A percentile compares a stretch with the other conserved stretches of the same genome.
Conservation (phyloP, 768 basidiomycete species). For the Podaxis sp. region DNA sequence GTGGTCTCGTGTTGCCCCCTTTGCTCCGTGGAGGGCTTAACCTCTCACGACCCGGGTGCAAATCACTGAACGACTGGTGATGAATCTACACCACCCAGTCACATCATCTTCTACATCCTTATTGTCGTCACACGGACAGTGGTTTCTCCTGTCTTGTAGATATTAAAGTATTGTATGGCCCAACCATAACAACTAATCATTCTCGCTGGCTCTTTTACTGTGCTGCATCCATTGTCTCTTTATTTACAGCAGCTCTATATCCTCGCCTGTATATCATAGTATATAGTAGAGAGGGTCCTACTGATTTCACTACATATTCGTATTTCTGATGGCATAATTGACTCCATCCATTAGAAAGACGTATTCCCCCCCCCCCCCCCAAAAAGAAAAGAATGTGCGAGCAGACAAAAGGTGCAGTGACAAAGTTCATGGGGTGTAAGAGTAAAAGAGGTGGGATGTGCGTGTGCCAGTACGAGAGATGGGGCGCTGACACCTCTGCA, state of each 20-base stretch:
- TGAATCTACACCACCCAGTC: not conserved
- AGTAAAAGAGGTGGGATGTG: no score
- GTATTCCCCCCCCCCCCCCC: not conserved
- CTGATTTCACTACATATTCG: not conserved
- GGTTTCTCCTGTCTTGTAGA: no score
- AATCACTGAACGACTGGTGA: slow-evolving; percentile 72
- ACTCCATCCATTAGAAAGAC: not conserved
- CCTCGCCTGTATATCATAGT: not conserved
- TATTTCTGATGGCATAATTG: not conserved
- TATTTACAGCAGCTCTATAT: not conserved
- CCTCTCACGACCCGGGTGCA: slow-evolving; percentile 64
- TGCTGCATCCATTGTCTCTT: not conserved
- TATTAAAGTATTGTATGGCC: no score
- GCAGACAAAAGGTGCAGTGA: not conserved
- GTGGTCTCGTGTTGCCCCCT: slow-evolving; percentile 78
- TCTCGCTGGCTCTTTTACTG: not conserved
- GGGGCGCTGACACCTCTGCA: no score
- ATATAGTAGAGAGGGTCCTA: not conserved
- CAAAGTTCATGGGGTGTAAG: not conserved
- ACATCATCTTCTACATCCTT: not conserved
- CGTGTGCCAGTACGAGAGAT: no score
- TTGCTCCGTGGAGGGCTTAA: slow-evolving; percentile 86
- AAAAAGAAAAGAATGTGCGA: not conserved
- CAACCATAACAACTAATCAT: not conserved
- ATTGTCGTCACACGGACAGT: no score